phyloP scores from a whole-genome alignment of 2,329 filamentous ascomycete genomes.

The Fusarium pininemorale region DNA sequence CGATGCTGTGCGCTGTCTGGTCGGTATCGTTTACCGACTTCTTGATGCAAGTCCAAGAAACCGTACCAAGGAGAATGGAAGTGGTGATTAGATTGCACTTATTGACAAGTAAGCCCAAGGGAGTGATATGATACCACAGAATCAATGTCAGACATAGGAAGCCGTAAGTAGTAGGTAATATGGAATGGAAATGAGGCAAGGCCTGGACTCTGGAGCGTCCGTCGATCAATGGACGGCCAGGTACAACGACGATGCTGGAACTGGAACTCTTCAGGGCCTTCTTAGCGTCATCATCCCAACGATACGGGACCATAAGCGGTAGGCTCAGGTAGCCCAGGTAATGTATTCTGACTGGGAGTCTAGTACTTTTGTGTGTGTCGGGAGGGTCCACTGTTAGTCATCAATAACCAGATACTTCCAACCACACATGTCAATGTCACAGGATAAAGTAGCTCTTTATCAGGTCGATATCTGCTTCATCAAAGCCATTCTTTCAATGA shows the following conservation, averaged over 20 bases:
- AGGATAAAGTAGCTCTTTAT: constrained; percentile 11
- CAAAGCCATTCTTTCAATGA: background rate
- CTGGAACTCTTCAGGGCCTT: constrained; percentile 1
- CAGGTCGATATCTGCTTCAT: constrained; percentile 1
- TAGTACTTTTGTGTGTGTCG: background rate
- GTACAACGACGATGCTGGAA: background rate
- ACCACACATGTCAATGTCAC: background rate
- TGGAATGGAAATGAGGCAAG: constrained; percentile 1
- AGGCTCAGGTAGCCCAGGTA: background rate
- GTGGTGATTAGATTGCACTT: background rate
- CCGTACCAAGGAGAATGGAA: background rate
- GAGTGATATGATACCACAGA: background rate
- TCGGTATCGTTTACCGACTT: constrained; percentile 1
- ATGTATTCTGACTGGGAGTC: no score
- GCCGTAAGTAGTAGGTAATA: background rate
- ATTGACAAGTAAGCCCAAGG: background rate
- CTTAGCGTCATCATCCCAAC: constrained; percentile 9
- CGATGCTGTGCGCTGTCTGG: background rate
- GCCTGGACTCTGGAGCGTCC: background rate
- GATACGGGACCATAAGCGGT: background rate
- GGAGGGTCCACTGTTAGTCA: constrained; percentile 21
- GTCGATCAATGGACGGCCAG: background rate
- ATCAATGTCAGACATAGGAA: background rate
- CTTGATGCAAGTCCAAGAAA: background rate
- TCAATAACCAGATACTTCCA: constrained; percentile 7